These are phyloP conservation scores for Penicillium janthinellum DNA, from an alignment of 2,329 filamentous ascomycete species.

Conservation along the genomic window DNA sequence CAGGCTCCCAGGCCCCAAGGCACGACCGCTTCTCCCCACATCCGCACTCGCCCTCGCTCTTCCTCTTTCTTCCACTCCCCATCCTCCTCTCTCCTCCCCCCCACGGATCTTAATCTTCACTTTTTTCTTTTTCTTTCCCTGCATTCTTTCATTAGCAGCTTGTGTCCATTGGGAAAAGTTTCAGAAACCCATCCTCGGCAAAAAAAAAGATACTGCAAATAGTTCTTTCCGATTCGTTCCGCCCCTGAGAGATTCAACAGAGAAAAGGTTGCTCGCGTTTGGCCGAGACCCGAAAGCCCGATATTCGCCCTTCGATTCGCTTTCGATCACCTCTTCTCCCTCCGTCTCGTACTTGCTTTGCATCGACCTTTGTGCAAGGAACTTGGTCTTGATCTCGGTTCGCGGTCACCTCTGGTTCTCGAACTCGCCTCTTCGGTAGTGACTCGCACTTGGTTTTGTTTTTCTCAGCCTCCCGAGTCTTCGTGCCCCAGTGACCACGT, in stretches of 20 bases:
- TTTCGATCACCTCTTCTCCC: background rate
- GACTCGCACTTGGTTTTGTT: slow-evolving; percentile 19
- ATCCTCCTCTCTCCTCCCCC: slow-evolving; percentile 14
- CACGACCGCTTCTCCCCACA: slow-evolving; percentile 20
- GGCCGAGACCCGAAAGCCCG: slow-evolving; percentile 19
- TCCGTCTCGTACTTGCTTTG: background rate
- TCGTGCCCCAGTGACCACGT: slow-evolving; percentile 21
- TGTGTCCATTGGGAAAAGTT: slow-evolving; percentile 25
- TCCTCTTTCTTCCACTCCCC: slow-evolving; percentile 24
- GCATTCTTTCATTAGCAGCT: slow-evolving; percentile 36
- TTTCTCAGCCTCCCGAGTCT: slow-evolving; percentile 18
- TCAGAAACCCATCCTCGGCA: slow-evolving; percentile 23
- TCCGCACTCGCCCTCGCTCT: slow-evolving; percentile 23
- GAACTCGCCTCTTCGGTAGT: slow-evolving; percentile 7
- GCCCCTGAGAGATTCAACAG: slow-evolving; percentile 23
- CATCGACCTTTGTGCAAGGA: background rate
- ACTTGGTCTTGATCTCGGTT: background rate
- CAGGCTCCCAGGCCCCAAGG: slow-evolving; percentile 13
- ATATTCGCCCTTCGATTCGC: slow-evolving; percentile 13
- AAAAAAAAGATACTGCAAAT: slow-evolving; percentile 25
- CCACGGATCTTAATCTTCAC: slow-evolving; percentile 28
- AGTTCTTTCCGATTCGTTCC: slow-evolving; percentile 24
- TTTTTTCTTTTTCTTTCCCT: slow-evolving; percentile 31
- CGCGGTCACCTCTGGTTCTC: slow-evolving; percentile 2
- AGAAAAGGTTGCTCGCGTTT: slow-evolving; percentile 24